Conservation (phyloP, 352 stramenopile genomes). For the Globisporangium uncinulatum region DNA sequence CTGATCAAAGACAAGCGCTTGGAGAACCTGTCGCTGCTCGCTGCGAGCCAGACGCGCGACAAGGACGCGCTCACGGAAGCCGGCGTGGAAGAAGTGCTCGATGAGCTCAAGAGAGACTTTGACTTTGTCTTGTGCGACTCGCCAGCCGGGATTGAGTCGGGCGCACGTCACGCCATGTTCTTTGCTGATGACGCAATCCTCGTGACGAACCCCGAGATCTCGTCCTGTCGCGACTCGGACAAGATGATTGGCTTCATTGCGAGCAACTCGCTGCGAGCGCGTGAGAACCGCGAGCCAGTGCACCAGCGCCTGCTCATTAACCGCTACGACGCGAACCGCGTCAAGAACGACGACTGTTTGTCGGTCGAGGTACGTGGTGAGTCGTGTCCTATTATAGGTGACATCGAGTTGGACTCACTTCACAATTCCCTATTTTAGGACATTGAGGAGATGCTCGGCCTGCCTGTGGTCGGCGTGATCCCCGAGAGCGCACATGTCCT, state of each 20-base stretch:
- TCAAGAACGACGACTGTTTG: constrained; percentile 87
- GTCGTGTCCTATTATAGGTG: not conserved
- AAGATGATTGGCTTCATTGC: constrained; percentile 96
- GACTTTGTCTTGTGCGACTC: constrained; percentile 91
- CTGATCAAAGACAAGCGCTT: constrained; percentile 90
- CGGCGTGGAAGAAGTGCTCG: constrained; percentile 79
- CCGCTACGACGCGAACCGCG: constrained; percentile 87
- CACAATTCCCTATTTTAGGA: constrained; percentile 26
- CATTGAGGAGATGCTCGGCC: constrained; percentile 91
- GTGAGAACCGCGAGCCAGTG: constrained; percentile 71
- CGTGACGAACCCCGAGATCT: constrained; percentile 93
- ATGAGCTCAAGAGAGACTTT: constrained; percentile 77
- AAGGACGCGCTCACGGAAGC: constrained; percentile 89
- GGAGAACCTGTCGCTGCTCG: constrained; percentile 78
- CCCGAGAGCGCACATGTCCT: constrained; percentile 88
- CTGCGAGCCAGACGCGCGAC: constrained; percentile 87
- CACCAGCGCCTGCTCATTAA: constrained; percentile 88
- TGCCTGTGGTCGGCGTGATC: constrained; percentile 89
- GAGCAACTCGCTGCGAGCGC: constrained; percentile 81
- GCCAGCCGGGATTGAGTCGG: constrained; percentile 87
- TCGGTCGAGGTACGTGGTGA: constrained; percentile 60
- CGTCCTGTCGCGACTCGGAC: constrained; percentile 89
- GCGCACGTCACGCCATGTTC: constrained; percentile 89
- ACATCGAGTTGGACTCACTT: too few species aligned
- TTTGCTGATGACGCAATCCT: constrained; percentile 92